phyloP scores from a whole-genome alignment of 2,329 filamentous ascomycete species.

The Leptodontidium sp. region DNA sequence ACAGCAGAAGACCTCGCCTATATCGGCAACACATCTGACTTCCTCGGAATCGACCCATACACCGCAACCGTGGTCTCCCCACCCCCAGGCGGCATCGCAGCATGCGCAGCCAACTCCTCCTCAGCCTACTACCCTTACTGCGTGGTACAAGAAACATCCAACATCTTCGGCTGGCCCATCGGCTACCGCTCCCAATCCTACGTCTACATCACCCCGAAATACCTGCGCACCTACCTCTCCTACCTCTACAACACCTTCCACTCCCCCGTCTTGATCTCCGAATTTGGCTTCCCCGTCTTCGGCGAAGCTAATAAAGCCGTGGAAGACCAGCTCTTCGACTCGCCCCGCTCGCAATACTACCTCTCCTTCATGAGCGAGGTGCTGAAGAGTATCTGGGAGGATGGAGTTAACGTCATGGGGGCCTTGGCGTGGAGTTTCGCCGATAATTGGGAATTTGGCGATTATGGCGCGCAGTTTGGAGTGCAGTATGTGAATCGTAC shows the following conservation, averaged over 20 bases:
- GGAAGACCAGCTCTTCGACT: conserved; percentile 55
- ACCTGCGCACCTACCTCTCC: conserved; percentile 62
- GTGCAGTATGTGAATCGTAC: conserved; percentile 57
- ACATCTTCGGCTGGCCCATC: conserved; percentile 62
- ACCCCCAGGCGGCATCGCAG: conserved; percentile 53
- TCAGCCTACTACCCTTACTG: conserved; percentile 60
- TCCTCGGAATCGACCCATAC: conserved; percentile 65
- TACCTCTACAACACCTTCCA: conserved; percentile 68
- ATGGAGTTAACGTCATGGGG: conserved; percentile 55
- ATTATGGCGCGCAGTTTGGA: conserved; percentile 51
- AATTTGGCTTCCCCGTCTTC: conserved; percentile 66
- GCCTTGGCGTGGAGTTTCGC: conserved; percentile 55
- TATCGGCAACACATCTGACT: conserved; percentile 61
- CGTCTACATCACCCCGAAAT: conserved; percentile 65
- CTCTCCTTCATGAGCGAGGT: conserved; percentile 54
- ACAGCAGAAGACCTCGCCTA: conserved; percentile 56
- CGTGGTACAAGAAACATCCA: conserved; percentile 56
- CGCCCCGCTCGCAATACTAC: conserved; percentile 55
- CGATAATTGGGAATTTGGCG: conserved; percentile 49
- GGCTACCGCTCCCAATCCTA: conserved; percentile 64
- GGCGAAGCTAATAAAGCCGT: conserved; percentile 54
- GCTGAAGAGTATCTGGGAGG: conserved; percentile 55
- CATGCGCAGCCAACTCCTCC: conserved; percentile 56
- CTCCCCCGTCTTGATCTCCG: conserved; percentile 54
- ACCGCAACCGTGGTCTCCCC: conserved; percentile 60